Base-by-base conservation (phyloP, 352 stramenopile genomes). In the Lagenidium giganteum region DNA sequence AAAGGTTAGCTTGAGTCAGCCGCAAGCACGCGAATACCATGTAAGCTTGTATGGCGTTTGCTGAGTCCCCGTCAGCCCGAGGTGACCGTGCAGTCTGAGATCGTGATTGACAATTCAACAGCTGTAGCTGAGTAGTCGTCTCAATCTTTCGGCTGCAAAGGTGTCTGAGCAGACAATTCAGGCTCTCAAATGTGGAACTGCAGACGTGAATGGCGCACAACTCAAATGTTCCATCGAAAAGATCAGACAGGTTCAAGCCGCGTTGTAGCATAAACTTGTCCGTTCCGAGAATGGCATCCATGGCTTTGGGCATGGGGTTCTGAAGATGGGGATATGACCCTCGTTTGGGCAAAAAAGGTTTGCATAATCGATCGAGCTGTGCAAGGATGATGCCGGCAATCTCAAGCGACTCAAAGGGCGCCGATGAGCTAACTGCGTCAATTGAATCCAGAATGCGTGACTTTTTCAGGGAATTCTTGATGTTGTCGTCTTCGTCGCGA, bases 1-100 rank as follows among this genome's bases (percentile, higher is more conserved):
- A 56, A 8, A 95, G 27, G 46, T 94, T 95, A n/a, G 68, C 72
- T 53, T 87, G 70, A 0, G 93, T 47, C 12, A 95, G 51, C 14
- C 76, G 70, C 18, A 95, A 35, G 6, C 65, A 74, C 6, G 62
- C 73, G 7, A 87, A 22, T 8, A 94, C 16, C 36, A 93, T 54
- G 28, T 89, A 93, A 23, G 67, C 29, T 20, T 84, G 74, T 8
- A 78, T 65, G 17, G 41, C 24, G 30, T n/a, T 52, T 32, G 18
- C 12, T 21, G 11, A 20, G 41, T 7, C 42, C 33, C 12, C 20
- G 42, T 18, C 28, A 34, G 17, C 32, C 26, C 3, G 45, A 24
- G 3, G 9, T 22, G 42, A 25, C n/a, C n/a, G n/a, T n/a, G n/a
- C n/a, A n/a, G n/a, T n/a, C n/a, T n/a, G n/a, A n/a, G n/a, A n/a